Evolutionary conservation across 2,329 filamentous ascomycete species (phyloP), one percentile per base, ranked within the genome.

Genomic region (Nannizzia gypsea): DNA sequence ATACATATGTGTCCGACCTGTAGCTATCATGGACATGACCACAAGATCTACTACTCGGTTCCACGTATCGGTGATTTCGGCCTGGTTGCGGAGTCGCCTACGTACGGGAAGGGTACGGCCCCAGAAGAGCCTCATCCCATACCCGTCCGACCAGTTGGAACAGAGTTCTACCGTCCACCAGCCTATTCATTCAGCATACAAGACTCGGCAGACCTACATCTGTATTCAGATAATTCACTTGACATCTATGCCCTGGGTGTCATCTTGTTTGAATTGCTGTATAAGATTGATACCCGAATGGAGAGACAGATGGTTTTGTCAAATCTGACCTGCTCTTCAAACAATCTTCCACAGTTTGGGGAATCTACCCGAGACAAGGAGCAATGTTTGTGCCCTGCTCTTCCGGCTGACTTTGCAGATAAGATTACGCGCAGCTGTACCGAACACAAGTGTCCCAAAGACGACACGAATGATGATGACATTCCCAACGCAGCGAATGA

Each of bases 41-140:
- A 48, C 9, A 59, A 57, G 26, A 20, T 13, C 4, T 52, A 46
- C 38, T 80, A 79, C 61, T 72, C 83, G 34, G 80, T 78, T 42
- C 81, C 85, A 9, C 78, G 83, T 3, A 86, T 88, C 58, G 85
- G 84, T 1, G 85, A 88, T 66, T 87, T 88, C 66, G 85, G 85
- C 1, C 77, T 87, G 3, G 83, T 84, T 3, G 80, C 81, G 8
- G 79, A 81, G 59, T 77, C 81, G 52, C 80, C 74, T 55, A 66
- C 71, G 60, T 72, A 72, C 11, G 70, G 60, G 13, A 13, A 44
- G 15, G n/a, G 61, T 5, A 58, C 63, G 65, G 34, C 63, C 64
- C 2, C 62, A 61, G 36, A 68, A 67, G 11, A 57, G 6, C 38
- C 46, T 6, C 55, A 38, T 31, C 44, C 59, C 11, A 3, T 24